A percentile compares a stretch with the other conserved stretches of the same genome.
These are phyloP conservation scores for Sphaerostilbella broomeana DNA, from an alignment of 2,329 filamentous ascomycete species.

Conservation along the genomic window DNA sequence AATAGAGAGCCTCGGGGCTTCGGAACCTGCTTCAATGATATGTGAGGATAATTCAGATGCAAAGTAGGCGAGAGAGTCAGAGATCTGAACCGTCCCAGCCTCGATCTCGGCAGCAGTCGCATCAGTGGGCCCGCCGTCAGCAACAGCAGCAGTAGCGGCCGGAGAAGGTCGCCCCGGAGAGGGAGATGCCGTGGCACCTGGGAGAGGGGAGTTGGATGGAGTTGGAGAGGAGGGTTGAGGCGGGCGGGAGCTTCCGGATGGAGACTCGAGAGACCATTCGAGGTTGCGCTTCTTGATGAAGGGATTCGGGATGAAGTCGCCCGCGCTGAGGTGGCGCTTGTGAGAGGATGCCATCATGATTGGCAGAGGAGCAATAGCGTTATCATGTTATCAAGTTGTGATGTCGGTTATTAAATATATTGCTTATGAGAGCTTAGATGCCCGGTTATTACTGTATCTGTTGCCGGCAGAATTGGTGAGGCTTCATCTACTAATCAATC, in stretches of 20 bases:
- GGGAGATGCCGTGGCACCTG: not conserved
- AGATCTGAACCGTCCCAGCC: slow-evolving; percentile 29
- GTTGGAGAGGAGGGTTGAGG: slow-evolving; percentile 5
- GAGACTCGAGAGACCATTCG: slow-evolving; percentile 31
- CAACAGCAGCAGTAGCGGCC: slow-evolving; percentile 6
- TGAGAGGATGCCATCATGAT: slow-evolving; percentile 3
- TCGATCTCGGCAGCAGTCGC: slow-evolving; percentile 34
- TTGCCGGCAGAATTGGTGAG: no score
- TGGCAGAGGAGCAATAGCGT: no score
- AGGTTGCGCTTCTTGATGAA: slow-evolving; percentile 43
- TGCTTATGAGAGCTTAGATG: no score
- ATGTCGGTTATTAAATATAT: no score
- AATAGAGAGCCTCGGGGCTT: slow-evolving; percentile 29
- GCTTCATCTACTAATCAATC: no score
- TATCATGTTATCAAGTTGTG: no score
- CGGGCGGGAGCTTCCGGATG: slow-evolving; percentile 1
- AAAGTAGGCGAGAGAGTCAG: slow-evolving; percentile 37
- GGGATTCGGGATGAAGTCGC: slow-evolving; percentile 36
- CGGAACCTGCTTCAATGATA: slow-evolving; percentile 18
- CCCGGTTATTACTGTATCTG: no score
- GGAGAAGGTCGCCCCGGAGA: slow-evolving; percentile 1
- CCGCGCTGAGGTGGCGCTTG: slow-evolving; percentile 28
- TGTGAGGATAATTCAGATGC: slow-evolving; percentile 25
- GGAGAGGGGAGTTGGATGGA: not conserved
- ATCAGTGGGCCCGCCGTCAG: slow-evolving; percentile 7